Evolutionary conservation across 176 grass and related monocot species (phyloP).

Genomic region (Puya raimondii): DNA sequence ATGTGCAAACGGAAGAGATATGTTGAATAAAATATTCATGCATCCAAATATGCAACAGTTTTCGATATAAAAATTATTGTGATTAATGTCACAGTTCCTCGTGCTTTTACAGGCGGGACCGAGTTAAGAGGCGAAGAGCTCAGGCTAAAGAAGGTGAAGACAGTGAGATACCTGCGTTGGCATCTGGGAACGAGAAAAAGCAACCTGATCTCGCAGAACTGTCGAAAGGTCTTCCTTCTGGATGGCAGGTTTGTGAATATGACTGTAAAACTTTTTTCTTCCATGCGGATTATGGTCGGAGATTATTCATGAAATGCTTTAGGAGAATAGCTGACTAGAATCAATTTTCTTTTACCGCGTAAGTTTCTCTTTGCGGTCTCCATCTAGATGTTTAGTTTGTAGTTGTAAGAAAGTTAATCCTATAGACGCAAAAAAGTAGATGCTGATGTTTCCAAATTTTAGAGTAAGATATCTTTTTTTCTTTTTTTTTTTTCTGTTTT

Average conservation of each 20-base stretch:
- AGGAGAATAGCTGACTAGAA: background rate
- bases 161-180: background rate
- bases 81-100: background rate
- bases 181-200: slow-evolving; percentile 27
- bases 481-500: too few species aligned
- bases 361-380: background rate
- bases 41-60: background rate
- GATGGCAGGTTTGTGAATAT: slow-evolving; percentile 51
- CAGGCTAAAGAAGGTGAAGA: slow-evolving; percentile 32
- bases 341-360: background rate
- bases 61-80: background rate
- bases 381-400: too few species aligned
- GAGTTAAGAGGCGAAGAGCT: slow-evolving; percentile 69
- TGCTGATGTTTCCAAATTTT: too few species aligned
- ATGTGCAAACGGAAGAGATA: background rate
- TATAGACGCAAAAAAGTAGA: too few species aligned
- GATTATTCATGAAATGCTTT: background rate
- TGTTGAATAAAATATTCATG: too few species aligned
- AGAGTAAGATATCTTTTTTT: background rate
- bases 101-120: slow-evolving; percentile 51
- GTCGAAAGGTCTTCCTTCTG: slow-evolving; percentile 73
- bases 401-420: too few species aligned
- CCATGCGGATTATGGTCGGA: background rate
- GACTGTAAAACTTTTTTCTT: background rate
- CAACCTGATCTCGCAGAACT: slow-evolving; percentile 52